These are phyloP conservation scores for Colletotrichum eleusines DNA, from an alignment of 2,329 filamentous ascomycete species.

Conservation along the genomic window DNA sequence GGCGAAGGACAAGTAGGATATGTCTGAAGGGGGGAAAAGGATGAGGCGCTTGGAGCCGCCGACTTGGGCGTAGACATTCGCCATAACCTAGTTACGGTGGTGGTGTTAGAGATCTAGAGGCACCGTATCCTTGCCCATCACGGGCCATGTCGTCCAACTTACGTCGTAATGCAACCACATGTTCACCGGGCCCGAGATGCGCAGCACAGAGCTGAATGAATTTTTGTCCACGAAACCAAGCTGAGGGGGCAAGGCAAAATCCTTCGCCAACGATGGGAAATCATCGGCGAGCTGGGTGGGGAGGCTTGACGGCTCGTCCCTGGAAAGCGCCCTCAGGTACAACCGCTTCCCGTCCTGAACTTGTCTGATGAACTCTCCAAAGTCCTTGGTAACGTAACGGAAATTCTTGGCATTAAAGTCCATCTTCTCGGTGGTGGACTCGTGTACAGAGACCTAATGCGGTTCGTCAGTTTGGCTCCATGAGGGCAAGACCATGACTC, in stretches of 20 bases:
- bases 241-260: constrained; percentile 77
- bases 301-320: constrained; percentile 73
- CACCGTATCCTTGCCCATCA: background rate
- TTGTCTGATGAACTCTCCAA: constrained; percentile 74
- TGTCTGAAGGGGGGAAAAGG: constrained; percentile 83
- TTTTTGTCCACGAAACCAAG: constrained; percentile 70
- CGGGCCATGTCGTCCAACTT: constrained; percentile 22
- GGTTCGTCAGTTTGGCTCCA: constrained; percentile 1
- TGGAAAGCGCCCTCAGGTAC: constrained; percentile 84
- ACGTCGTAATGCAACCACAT: constrained; percentile 95
- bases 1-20: constrained; percentile 75
- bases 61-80: constrained; percentile 87
- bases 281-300: constrained; percentile 79
- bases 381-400: constrained; percentile 75
- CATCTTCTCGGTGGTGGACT: constrained; percentile 75
- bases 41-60: constrained; percentile 78
- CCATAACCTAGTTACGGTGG: constrained; percentile 74
- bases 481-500: background rate
- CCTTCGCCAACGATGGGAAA: constrained; percentile 75
- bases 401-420: constrained; percentile 90
- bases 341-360: constrained; percentile 70
- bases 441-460: constrained; percentile 77
- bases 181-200: constrained; percentile 82
- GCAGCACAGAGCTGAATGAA: constrained; percentile 81
- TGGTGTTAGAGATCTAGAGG: background rate